phyloP scores from a whole-genome alignment of 2,329 filamentous ascomycete genomes.

The Lachnellula hyalina region DNA sequence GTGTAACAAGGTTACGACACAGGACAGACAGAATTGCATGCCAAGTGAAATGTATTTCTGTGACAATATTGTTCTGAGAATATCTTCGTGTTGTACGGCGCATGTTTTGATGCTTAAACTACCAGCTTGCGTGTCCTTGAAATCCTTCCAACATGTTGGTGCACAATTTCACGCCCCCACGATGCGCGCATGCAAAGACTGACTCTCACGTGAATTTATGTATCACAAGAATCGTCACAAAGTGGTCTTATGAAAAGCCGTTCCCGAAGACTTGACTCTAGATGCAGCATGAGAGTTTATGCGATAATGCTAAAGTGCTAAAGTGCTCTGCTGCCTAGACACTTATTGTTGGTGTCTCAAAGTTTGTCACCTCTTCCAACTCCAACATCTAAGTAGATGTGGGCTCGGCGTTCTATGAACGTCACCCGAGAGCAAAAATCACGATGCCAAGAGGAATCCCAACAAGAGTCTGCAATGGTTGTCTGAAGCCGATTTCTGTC shows the following conservation, averaged over 20 bases:
- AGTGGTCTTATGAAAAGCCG: neutral
- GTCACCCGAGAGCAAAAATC: neutral
- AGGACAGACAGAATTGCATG: neutral
- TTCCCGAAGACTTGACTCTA: neutral
- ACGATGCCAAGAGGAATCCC: neutral
- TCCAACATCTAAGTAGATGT: neutral
- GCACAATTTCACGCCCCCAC: neutral
- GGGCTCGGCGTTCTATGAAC: neutral
- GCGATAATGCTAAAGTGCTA: neutral
- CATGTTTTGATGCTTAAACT: neutral
- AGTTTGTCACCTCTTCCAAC: neutral
- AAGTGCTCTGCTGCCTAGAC: neutral
- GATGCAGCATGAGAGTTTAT: neutral
- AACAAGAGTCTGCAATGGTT: neutral
- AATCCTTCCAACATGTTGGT: neutral
- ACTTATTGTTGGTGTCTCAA: neutral
- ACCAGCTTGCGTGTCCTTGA: neutral
- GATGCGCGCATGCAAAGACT: neutral
- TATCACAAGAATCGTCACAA: neutral
- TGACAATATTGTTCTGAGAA: neutral
- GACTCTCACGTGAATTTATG: constrained; percentile 5
- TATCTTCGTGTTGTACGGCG: neutral
- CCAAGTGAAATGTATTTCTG: neutral
- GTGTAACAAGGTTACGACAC: neutral
- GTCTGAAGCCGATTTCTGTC: constrained; percentile 4